Conservation (phyloP, 2,329 filamentous ascomycete species). For the Paraphaeosphaeria sporulosa region DNA sequence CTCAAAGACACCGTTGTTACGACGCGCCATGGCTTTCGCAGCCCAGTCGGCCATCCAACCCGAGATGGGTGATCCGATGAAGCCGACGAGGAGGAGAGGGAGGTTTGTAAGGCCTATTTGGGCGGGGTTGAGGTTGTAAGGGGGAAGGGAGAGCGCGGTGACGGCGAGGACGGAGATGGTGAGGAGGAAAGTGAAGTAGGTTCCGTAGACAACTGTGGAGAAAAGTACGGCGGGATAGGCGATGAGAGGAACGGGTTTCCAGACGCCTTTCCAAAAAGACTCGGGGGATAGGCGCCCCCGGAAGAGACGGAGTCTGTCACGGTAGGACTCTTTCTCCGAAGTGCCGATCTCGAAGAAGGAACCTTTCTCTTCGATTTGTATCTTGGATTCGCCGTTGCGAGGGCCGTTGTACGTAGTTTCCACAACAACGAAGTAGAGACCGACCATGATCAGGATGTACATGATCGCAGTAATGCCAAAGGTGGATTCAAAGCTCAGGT, state of each 20-base stretch:
- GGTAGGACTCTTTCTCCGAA: constrained; percentile 33
- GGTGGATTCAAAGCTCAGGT: constrained; percentile 51
- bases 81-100: constrained; percentile 80
- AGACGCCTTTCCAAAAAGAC: constrained; percentile 43
- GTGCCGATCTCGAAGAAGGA: constrained; percentile 26
- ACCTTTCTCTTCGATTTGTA: constrained; percentile 33
- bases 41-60: constrained; percentile 77
- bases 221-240: constrained; percentile 86
- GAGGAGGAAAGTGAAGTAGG: constrained; percentile 93
- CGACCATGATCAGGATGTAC: constrained; percentile 50
- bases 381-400: constrained; percentile 27
- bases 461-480: constrained; percentile 55
- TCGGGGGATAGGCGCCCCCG: constrained; percentile 39
- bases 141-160: constrained; percentile 81
- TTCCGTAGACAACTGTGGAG: constrained; percentile 80
- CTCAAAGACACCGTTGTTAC: constrained; percentile 85
- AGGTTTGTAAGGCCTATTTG: constrained; percentile 79
- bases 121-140: constrained; percentile 82
- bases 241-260: constrained; percentile 77
- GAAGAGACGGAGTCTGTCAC: constrained; percentile 34
- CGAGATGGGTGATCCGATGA: constrained; percentile 77
- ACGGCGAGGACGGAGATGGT: constrained; percentile 88
- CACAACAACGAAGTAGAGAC: constrained; percentile 56
- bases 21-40: constrained; percentile 73
- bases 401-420: constrained; percentile 52